Base-by-base conservation (phyloP, 2,329 filamentous ascomycete genomes). In the Paecilomyces formosus region DNA sequence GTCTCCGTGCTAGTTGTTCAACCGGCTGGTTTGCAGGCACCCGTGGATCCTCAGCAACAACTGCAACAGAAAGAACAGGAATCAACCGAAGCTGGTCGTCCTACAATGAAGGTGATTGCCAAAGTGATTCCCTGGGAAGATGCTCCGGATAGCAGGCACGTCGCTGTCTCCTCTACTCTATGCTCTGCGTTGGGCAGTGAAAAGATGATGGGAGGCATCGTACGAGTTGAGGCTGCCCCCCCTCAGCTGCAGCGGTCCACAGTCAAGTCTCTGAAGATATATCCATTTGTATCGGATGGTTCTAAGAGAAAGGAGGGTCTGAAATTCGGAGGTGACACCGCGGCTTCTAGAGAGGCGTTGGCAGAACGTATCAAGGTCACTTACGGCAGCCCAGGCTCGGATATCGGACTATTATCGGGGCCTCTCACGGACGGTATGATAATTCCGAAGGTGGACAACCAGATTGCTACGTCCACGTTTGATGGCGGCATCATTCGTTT, bases 381-480 rank as follows among this genome's bases (percentile, higher is more conserved):
- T 2, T 94, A 94, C 65, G 83, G 85, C 21, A 81, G 79, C 30
- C 70, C 78, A 30, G 82, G 79, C 39, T 78, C 77, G 0, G 82
- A 83, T 22, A 75, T 79, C 51, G 85, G 88, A 1, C 72, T 97
- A 18, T 78, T 97, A 1, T 84, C 89, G 57, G 94, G 94, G 0
- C 92, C 94, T 4, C 72, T 99, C 55, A 97, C 92, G 0, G 91
- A 99, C 72, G 92, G 93, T 1, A 88, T 93, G 76, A 75, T 97
- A 13, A 75, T 99, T 21, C 84, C 83, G 1, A 86, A 79, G 35
- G 81, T 81, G 57, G 79, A 81, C 59, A 85, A 77, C 22, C 76
- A 82, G n/a, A 81, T 68, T 76, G 64, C 78, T 72, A 55, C 81
- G 3, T 79, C 82, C 50, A 82, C 84, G 13, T 97, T 93, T 86